phyloP scores from a whole-genome alignment of 257 asterid genomes.

The Avicennia marina region DNA sequence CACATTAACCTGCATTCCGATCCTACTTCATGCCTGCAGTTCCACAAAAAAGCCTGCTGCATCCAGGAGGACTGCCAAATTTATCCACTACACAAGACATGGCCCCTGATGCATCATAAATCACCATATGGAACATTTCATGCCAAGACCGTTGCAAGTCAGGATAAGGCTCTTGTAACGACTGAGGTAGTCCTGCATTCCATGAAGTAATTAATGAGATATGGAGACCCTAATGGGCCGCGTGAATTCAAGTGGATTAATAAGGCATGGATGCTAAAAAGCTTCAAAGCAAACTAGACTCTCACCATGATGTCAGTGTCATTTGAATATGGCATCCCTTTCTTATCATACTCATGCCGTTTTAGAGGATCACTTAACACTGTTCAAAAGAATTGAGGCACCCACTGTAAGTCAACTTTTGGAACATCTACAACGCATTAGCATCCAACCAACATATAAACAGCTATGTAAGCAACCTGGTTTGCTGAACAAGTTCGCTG shows the following conservation, averaged over 20 bases:
- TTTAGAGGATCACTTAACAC: constrained; percentile 86
- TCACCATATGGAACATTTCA: constrained; percentile 83
- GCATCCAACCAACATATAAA: not conserved
- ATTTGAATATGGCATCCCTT: constrained; percentile 56
- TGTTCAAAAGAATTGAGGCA: constrained; percentile 29
- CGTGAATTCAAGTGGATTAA: too few relatives aligned
- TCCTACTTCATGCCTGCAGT: constrained; percentile 24
- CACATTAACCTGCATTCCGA: constrained; percentile 15
- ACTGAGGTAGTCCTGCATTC: constrained; percentile 77
- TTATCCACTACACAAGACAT: constrained; percentile 14
- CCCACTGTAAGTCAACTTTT: constrained; percentile 2
- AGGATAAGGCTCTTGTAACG: constrained; percentile 92
- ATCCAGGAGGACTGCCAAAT: constrained; percentile 13
- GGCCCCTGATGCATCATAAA: not conserved
- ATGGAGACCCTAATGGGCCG: too few relatives aligned
- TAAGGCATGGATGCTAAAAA: not conserved
- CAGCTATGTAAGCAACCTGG: not conserved
- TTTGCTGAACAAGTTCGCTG: not conserved
- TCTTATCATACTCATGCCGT: constrained; percentile 80
- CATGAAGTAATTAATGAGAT: not conserved
- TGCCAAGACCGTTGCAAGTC: constrained; percentile 91
- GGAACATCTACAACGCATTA: not conserved
- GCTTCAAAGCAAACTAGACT: not conserved
- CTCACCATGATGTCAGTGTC: constrained; percentile 67
- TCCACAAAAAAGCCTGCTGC: constrained; percentile 23